Evolutionary conservation across 1,284 basidiomycete species (phyloP).

Genomic region (Tranzscheliella williamsii): DNA sequence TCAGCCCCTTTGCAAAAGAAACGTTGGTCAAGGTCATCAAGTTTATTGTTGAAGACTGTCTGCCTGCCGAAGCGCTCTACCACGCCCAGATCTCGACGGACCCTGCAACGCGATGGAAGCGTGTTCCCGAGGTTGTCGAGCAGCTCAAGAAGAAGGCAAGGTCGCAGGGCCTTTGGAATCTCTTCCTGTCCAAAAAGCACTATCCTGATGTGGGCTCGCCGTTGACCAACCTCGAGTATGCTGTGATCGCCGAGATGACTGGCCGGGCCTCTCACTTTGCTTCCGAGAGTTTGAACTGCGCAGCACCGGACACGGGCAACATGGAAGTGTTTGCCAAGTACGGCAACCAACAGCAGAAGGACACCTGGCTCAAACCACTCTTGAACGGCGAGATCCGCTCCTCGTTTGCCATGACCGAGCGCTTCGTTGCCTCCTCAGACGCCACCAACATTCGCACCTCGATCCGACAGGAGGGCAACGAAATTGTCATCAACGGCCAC

Average conservation of each 20-base stretch:
- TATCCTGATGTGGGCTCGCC: slow-evolving; percentile 80
- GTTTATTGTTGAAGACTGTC: slow-evolving; percentile 85
- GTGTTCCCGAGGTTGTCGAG: slow-evolving; percentile 77
- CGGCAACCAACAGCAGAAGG: slow-evolving; percentile 83
- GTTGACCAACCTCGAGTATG: slow-evolving; percentile 93
- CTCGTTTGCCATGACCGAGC: slow-evolving; percentile 62
- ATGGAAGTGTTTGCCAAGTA: slow-evolving; percentile 91
- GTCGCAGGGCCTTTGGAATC: slow-evolving; percentile 88
- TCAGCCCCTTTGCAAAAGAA: slow-evolving; percentile 84
- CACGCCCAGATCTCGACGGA: slow-evolving; percentile 81
- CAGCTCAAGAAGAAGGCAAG: slow-evolving; percentile 87
- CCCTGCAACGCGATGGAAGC: slow-evolving; percentile 78
- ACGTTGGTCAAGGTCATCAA: slow-evolving; percentile 78
- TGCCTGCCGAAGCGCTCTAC: slow-evolving; percentile 77
- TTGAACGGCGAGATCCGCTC: slow-evolving; percentile 91
- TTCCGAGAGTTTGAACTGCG: slow-evolving; percentile 86
- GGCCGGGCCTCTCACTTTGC: slow-evolving; percentile 79
- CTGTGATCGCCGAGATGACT: slow-evolving; percentile 92
- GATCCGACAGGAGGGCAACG: slow-evolving; percentile 79
- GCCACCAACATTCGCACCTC: slow-evolving; percentile 93
- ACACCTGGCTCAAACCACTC: slow-evolving; percentile 84
- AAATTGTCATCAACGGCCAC: slow-evolving; percentile 92
- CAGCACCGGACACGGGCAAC: slow-evolving; percentile 86
- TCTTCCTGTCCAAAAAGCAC: slow-evolving; percentile 91
- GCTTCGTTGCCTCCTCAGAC: slow-evolving; percentile 79